These are phyloP conservation scores for Stromatinia cepivora DNA, from an alignment of 2,329 filamentous ascomycete genomes.

Conservation along the genomic window DNA sequence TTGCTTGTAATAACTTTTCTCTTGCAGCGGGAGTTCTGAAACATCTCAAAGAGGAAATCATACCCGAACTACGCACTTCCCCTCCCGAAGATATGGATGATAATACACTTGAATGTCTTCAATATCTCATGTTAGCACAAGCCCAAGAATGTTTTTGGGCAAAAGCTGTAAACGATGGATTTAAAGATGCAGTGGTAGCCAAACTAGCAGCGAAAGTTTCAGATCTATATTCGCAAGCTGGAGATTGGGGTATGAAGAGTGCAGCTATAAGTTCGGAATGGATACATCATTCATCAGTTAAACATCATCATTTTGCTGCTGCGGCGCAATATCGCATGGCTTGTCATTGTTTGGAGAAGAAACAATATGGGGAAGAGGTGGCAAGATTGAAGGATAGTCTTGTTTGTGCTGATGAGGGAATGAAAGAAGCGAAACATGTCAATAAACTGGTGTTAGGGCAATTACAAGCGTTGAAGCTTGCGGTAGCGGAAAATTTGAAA, in stretches of 20 bases:
- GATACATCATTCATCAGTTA: conserved; percentile 97
- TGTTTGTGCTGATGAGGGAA: conserved; percentile 76
- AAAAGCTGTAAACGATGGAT: conserved; percentile 89
- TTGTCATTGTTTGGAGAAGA: conserved; percentile 87
- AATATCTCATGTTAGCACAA: conserved; percentile 83
- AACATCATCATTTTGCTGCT: conserved; percentile 95
- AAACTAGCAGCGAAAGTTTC: conserved; percentile 89
- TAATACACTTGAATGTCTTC: conserved; percentile 78
- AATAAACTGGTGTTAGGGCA: conserved; percentile 81
- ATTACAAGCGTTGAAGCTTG: conserved; percentile 76
- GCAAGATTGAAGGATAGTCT: conserved; percentile 81
- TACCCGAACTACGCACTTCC: conserved; percentile 79
- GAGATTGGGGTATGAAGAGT: conserved; percentile 84
- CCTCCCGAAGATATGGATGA: conserved; percentile 96
- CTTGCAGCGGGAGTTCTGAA: conserved; percentile 80
- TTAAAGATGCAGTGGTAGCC: conserved; percentile 90
- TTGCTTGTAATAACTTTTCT: conserved; percentile 87
- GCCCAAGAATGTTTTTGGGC: conserved; percentile 98
- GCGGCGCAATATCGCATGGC: conserved; percentile 92
- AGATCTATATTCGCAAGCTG: conserved; percentile 82
- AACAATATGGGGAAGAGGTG: conserved; percentile 93
- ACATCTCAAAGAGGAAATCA: conserved; percentile 72
- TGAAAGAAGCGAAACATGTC: conserved; percentile 81
- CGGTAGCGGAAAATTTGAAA: conserved; percentile 84
- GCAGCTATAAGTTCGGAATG: conserved; percentile 88